phyloP scores from a whole-genome alignment of 148 eudicot species.

The Chenopodium suecicum region DNA sequence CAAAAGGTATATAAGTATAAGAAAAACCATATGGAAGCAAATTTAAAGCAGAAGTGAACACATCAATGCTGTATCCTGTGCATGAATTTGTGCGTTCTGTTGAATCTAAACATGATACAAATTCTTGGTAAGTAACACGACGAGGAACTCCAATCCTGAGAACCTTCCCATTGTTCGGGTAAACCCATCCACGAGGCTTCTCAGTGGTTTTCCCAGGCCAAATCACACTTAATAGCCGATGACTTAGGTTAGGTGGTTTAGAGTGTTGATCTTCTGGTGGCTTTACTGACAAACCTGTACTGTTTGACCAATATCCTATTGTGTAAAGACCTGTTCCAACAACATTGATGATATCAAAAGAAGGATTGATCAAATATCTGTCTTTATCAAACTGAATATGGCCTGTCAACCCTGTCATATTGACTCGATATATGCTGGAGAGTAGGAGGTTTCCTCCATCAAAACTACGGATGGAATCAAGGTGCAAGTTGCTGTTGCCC shows the following conservation, averaged over 20 bases:
- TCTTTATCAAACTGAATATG: slow-evolving; percentile 40
- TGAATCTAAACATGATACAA: slow-evolving; percentile 33
- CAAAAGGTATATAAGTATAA: slow-evolving; percentile 52
- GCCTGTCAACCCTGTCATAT: slow-evolving; percentile 64
- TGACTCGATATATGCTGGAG: slow-evolving; percentile 36
- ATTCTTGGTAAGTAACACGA: slow-evolving; percentile 54
- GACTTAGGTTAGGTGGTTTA: slow-evolving; percentile 33
- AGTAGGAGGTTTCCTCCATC: slow-evolving; percentile 61
- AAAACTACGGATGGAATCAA: slow-evolving; percentile 57
- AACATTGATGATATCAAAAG: slow-evolving; percentile 71
- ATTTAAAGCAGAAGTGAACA: slow-evolving; percentile 63
- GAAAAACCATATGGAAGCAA: slow-evolving; percentile 75
- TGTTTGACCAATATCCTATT: slow-evolving; percentile 78
- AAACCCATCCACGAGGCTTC: slow-evolving; percentile 84
- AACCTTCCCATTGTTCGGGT: slow-evolving; percentile 48
- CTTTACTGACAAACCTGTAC: slow-evolving; percentile 55
- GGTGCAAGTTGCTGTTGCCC: slow-evolving; percentile 36
- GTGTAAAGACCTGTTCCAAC: slow-evolving; percentile 53
- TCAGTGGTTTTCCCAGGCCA: slow-evolving; percentile 67
- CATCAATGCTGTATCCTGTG: slow-evolving; percentile 72
- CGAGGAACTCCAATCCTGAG: slow-evolving; percentile 73
- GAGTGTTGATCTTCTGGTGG: slow-evolving; percentile 51
- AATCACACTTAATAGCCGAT: slow-evolving; percentile 37
- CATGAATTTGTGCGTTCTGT: slow-evolving; percentile 38
- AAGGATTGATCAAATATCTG: slow-evolving; percentile 42